These are phyloP conservation scores for Trypanosoma caninum DNA, from an alignment of 208 protist species.

Conservation along the genomic window DNA sequence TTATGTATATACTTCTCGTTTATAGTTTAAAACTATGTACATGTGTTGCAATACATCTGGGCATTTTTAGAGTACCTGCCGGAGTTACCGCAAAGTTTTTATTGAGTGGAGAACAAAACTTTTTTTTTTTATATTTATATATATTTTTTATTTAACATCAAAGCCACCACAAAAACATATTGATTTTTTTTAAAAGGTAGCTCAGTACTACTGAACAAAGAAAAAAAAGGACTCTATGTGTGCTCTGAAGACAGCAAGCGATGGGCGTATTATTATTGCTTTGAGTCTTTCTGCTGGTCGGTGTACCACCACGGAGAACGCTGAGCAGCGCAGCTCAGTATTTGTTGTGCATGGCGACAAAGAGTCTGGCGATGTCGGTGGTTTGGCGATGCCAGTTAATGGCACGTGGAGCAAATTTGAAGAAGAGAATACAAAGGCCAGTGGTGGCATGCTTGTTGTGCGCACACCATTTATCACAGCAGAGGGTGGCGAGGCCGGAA, in stretches of 20 bases:
- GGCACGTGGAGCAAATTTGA: not conserved
- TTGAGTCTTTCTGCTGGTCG: conserved; percentile 23
- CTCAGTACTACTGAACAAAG: too few relatives aligned
- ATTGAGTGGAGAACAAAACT: too few relatives aligned
- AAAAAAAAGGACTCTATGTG: conserved; percentile 6
- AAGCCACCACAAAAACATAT: too few relatives aligned
- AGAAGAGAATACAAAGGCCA: not conserved
- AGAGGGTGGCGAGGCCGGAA: conserved; percentile 10
- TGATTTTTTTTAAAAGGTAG: too few relatives aligned
- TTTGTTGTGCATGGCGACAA: conserved; percentile 9
- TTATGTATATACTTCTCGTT: not conserved
- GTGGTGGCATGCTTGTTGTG: conserved; percentile 1
- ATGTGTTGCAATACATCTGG: not conserved
- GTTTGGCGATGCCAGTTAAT: conserved; percentile 10
- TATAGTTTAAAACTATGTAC: not conserved
- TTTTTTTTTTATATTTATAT: too few relatives aligned
- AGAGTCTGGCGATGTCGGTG: not conserved
- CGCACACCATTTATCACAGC: conserved; percentile 13
- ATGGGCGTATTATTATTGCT: conserved; percentile 12
- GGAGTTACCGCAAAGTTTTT: too few relatives aligned
- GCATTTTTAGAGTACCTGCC: too few relatives aligned
- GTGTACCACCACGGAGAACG: not conserved
- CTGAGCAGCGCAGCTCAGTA: not conserved
- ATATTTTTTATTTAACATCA: too few relatives aligned
- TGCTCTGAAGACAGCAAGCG: conserved; percentile 6